Percentiles rank a stretch among this genome's conserved stretches.
phyloP scores from a whole-genome alignment of 495 filamentous ascomycete genomes.

The Parachaetomium inaequale region DNA sequence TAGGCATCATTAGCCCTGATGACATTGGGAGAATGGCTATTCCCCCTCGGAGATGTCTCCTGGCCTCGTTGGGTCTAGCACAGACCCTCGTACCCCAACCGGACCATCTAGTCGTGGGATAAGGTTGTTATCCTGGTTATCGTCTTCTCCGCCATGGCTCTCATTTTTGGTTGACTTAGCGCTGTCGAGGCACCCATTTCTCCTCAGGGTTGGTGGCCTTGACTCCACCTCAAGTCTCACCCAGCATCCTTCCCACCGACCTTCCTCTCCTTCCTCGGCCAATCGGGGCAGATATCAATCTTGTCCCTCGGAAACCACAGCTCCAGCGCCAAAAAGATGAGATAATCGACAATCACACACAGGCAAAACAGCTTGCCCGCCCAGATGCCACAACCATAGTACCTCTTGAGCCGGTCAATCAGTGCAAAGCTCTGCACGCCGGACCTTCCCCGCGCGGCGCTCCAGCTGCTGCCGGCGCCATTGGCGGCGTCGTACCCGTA shows the following conservation, averaged over 20 bases:
- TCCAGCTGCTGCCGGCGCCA: slow-evolving; percentile 57
- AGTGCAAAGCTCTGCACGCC: slow-evolving; percentile 79
- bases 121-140: too few relatives aligned
- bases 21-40: too few relatives aligned
- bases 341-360: slow-evolving; percentile 88
- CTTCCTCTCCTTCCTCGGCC: slow-evolving; percentile 67
- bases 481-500: slow-evolving; percentile 70
- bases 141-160: too few relatives aligned
- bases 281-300: slow-evolving; percentile 86
- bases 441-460: slow-evolving; percentile 70
- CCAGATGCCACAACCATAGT: slow-evolving; percentile 99
- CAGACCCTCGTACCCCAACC: too few relatives aligned
- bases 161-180: too few relatives aligned
- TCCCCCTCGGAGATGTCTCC: too few relatives aligned
- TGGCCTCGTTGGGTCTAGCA: too few relatives aligned
- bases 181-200: too few relatives aligned
- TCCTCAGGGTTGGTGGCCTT: too few relatives aligned
- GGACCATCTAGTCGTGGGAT: too few relatives aligned
- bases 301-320: slow-evolving; percentile 76
- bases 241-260: slow-evolving; percentile 9
- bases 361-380: slow-evolving; percentile 95
- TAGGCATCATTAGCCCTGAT: too few relatives aligned
- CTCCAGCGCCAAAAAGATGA: slow-evolving; percentile 83
- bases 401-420: slow-evolving; percentile 89
- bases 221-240: too few relatives aligned